These are phyloP conservation scores for Paraphoma sp. DNA, from an alignment of 2,329 filamentous ascomycete species.

Conservation along the genomic window DNA sequence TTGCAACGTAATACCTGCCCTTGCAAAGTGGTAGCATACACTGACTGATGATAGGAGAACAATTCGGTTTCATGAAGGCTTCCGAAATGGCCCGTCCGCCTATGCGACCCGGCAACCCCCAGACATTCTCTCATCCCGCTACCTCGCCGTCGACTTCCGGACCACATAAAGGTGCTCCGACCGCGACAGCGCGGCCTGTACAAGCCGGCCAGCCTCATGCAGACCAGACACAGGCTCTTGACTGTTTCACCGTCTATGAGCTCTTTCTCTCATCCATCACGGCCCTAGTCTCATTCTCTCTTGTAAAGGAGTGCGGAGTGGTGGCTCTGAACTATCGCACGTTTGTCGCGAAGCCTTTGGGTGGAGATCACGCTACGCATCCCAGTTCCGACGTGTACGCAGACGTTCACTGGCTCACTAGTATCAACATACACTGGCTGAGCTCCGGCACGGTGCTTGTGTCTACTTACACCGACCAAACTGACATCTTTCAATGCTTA, in stretches of 20 bases:
- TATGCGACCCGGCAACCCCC: constrained; percentile 27
- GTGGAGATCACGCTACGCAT: constrained; percentile 9
- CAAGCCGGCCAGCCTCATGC: constrained; percentile 21
- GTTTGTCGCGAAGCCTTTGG: constrained; percentile 36
- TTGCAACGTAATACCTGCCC: constrained; percentile 35
- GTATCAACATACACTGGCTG: constrained; percentile 41
- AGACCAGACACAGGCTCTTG: constrained; percentile 31
- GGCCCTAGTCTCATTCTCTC: constrained; percentile 41
- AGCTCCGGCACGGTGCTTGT: constrained; percentile 44
- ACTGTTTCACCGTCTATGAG: constrained; percentile 45
- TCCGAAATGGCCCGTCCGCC: constrained; percentile 42
- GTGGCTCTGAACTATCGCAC: constrained; percentile 48
- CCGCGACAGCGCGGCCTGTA: constrained; percentile 21
- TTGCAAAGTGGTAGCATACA: background rate
- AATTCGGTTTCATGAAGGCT: constrained; percentile 41
- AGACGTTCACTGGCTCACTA: constrained; percentile 32
- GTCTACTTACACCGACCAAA: constrained; percentile 34
- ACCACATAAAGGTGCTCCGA: constrained; percentile 26
- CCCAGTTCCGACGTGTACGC: constrained; percentile 6
- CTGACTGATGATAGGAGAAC: constrained; percentile 40
- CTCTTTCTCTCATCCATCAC: constrained; percentile 47
- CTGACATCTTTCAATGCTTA: constrained; percentile 32
- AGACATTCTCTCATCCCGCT: constrained; percentile 20
- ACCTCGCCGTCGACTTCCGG: constrained; percentile 27
- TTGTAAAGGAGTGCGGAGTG: constrained; percentile 40